Base-by-base conservation (phyloP, 139 green algal species). In the Chlorella sp. region DNA sequence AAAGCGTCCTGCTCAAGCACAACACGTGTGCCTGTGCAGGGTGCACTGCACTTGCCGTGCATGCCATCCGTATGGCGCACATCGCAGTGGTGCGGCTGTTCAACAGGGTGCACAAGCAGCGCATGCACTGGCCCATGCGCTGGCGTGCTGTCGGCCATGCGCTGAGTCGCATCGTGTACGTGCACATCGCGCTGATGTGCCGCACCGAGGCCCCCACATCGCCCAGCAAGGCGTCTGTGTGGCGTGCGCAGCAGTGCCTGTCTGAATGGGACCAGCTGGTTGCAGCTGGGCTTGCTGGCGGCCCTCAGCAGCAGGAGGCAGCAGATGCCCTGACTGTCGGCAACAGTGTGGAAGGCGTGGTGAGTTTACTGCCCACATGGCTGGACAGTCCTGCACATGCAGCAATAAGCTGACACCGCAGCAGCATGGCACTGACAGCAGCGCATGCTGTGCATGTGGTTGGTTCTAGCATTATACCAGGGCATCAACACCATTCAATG, bases 191-290 rank as follows among this genome's bases (percentile, higher is more conserved):
- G 35, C 75, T 94, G 72, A 71, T 94, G 77, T 68, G 91, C 34
- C 70, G 83, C 65, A 93, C 85, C 2, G 87, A 92, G 31, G 82
- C 87, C 24, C 74, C 76, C 10, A 67, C 71, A 4, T 86, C 77
- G 24, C 82, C 89, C 23, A 92, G 80, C 14, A 74, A 77, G 5
- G 82, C 81, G 1, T 73, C 74, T 20, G 49, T 93, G 36, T 85
- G 78, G 78, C 82, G 84, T 2, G 85, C 85, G 50, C 73, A 90
- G 75, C 80, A 90, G 63, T 93, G 87, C 49, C 65, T 89, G 61
- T 76, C 85, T 70, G 89, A 94, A 64, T 94, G 88, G 88, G 72
- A 85, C 49, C 65, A 69, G 66, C 70, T 94, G n/a, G n/a, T n/a
- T n/a, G n/a, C n/a, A n/a, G n/a, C n/a, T n/a, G n/a, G n/a, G n/a